Conservation (phyloP, 306 rosid genomes). For the Pterocarpus macrocarpus region DNA sequence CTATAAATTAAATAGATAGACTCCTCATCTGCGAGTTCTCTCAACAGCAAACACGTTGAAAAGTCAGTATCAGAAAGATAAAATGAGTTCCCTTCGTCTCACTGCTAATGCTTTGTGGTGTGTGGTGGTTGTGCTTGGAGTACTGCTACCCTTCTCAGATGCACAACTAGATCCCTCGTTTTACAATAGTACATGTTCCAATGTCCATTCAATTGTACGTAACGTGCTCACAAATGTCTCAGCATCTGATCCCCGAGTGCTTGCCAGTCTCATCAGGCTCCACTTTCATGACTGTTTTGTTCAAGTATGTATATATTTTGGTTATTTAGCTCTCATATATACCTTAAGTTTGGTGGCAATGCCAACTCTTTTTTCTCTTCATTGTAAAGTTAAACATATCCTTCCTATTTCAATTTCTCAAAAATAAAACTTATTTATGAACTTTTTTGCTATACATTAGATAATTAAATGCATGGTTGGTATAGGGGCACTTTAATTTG, state of each 20-base stretch:
- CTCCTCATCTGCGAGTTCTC: neutral
- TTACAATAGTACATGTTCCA: slow-evolving; percentile 48
- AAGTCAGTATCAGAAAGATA: neutral
- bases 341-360: neutral
- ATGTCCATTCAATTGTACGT: slow-evolving; percentile 24
- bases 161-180: slow-evolving; percentile 49
- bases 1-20: neutral
- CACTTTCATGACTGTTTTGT: slow-evolving; percentile 67
- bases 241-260: slow-evolving; percentile 48
- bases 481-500: too few relatives aligned
- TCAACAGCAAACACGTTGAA: neutral
- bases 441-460: too few relatives aligned
- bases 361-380: neutral
- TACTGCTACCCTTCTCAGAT: slow-evolving; percentile 29
- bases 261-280: slow-evolving; percentile 60
- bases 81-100: slow-evolving; percentile 24
- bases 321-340: neutral
- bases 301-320: slow-evolving; percentile 37
- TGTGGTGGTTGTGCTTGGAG: slow-evolving; percentile 40
- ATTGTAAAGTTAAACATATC: too few relatives aligned
- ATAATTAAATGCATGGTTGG: too few relatives aligned
- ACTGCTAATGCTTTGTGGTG: slow-evolving; percentile 7
- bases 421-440: too few relatives aligned
- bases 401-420: too few relatives aligned
- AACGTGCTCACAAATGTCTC: slow-evolving; percentile 40